Conservation (phyloP, 192 early-diverging fungal genomes). For the Podila epigama region DNA sequence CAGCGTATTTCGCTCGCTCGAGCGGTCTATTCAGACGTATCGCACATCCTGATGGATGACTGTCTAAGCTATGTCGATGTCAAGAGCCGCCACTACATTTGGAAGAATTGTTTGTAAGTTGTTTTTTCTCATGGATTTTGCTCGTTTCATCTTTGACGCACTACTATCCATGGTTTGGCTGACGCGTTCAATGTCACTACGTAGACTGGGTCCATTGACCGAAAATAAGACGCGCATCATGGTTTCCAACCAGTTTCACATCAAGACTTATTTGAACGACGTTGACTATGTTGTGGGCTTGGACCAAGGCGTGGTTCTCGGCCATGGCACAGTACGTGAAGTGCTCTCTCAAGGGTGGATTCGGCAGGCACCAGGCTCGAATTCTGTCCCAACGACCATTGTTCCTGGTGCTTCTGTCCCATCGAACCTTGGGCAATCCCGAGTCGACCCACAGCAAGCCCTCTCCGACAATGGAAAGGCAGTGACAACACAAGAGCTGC, state of each 20-base stretch:
- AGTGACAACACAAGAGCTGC: conserved; percentile 16
- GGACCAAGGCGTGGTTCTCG: conserved; percentile 37
- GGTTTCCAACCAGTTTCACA: conserved; percentile 41
- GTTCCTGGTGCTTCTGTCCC: conserved; percentile 40
- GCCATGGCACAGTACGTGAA: conserved; percentile 34
- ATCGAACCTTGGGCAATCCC: conserved; percentile 34
- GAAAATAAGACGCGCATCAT: conserved; percentile 39
- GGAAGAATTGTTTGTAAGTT: conserved; percentile 46
- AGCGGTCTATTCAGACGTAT: conserved; percentile 75
- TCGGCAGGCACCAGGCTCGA: conserved; percentile 37
- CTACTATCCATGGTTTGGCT: too few species aligned
- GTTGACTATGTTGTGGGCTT: conserved; percentile 45
- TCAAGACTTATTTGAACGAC: conserved; percentile 44
- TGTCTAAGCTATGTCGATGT: conserved; percentile 90
- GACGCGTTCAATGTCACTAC: too few species aligned
- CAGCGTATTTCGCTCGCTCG: conserved; percentile 84
- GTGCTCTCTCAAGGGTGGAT: conserved; percentile 48
- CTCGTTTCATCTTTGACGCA: too few species aligned
- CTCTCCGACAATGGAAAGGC: conserved; percentile 3
- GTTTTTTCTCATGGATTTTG: neutral
- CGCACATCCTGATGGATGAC: conserved; percentile 82
- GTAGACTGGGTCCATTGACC: conserved; percentile 27
- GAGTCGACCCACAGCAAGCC: conserved; percentile 2
- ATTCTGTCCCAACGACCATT: conserved; percentile 36
- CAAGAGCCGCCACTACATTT: conserved; percentile 40